Evolutionary conservation across 2,329 filamentous ascomycete species (phyloP), one percentile per base, ranked within the genome.

Genomic region (Ilyonectria robusta): DNA sequence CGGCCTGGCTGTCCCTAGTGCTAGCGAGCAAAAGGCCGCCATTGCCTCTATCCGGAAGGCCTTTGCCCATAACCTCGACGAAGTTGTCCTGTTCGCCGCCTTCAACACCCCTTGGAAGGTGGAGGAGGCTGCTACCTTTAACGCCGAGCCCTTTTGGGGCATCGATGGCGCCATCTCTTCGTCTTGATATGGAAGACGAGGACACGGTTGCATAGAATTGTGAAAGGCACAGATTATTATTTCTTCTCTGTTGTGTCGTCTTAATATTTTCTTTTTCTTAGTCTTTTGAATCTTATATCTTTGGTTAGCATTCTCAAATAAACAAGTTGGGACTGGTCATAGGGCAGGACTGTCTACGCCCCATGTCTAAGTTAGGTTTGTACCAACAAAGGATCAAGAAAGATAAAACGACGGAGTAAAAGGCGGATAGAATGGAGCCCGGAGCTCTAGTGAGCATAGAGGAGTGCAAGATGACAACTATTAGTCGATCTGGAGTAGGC

Each of bases 41-140:
- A 79, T 97, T 40, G 78, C 82, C 6, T 91, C 90, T 26, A 88
- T 97, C 75, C 88, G 87, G 78, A 75, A 77, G 42, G 83, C 84
- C 2, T 94, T 94, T 77, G 75, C 82, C 15, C 77, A 80, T 55
- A 86, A 81, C 56, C 79, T 82, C 1, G 77, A 78, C 3, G 80
- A 89, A 61, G 75, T 95, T 48, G 87, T 95, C 70, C 83, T 97
- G 23, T 95, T 96, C 81, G 92, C 91, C 31, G 91, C 93, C 4
- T 95, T 91, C 82, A 92, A 97, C 79, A 92, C 94, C 68, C 75
- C 85, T 57, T 97, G 94, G 94, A 97, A 97, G 85, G 78, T 82
- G 46, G 87, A 92, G 71, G 86, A 83, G 59, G 78, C 83, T 2
- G 84, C 80, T 23, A 92, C 92, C 1, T 93, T 91, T 79, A 87